Conservation (phyloP, 768 basidiomycete genomes). For the Podaxis pistillaris region DNA sequence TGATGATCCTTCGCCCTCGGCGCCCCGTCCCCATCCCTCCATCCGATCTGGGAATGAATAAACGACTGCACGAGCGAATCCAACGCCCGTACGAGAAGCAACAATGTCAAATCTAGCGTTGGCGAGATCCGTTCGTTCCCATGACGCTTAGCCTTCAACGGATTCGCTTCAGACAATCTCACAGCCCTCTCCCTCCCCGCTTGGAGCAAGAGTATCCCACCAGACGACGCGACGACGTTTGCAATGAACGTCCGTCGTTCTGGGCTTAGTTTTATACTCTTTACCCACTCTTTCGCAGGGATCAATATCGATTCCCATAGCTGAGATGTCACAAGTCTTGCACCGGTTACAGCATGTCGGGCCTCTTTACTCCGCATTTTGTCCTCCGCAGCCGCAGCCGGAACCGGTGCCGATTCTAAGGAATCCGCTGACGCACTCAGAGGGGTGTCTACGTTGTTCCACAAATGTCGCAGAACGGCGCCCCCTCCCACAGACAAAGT, state of each 20-base stretch:
- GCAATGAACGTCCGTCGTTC: constrained; percentile 56
- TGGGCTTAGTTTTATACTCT: constrained; percentile 28
- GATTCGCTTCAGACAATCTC: constrained; percentile 20
- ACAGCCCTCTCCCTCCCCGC: constrained; percentile 37
- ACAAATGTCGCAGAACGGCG: constrained; percentile 46
- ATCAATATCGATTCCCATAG: constrained; percentile 12
- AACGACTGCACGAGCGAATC: constrained; percentile 58
- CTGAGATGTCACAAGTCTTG: background rate
- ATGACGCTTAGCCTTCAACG: background rate
- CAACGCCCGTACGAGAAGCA: constrained; percentile 67
- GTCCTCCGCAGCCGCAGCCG: background rate
- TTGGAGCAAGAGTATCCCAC: constrained; percentile 60
- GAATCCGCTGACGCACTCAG: background rate
- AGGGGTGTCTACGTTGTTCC: constrained; percentile 22
- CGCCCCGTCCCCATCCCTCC: background rate
- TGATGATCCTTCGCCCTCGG: background rate
- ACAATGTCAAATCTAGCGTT: constrained; percentile 66
- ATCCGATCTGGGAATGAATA: constrained; percentile 33
- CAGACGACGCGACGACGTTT: constrained; percentile 52
- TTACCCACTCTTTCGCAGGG: constrained; percentile 14
- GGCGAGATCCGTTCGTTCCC: constrained; percentile 36
- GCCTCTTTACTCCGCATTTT: background rate
- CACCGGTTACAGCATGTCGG: background rate
- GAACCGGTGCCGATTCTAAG: background rate
- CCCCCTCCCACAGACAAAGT: constrained; percentile 67